phyloP scores from a whole-genome alignment of 495 filamentous ascomycete species.

The Talaromyces nanjingensis region DNA sequence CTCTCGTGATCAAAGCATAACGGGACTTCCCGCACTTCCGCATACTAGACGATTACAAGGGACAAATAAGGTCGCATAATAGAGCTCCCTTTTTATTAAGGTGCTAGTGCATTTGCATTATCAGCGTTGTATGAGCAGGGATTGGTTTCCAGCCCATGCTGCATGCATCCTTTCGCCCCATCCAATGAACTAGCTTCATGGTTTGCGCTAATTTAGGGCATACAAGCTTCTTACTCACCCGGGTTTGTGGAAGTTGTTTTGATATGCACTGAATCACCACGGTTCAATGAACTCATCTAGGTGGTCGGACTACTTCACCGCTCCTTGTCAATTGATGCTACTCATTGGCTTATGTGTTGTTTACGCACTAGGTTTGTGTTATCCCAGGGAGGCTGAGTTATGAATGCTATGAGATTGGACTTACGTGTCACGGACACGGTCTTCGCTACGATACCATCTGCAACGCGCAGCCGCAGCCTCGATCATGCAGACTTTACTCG shows the following conservation, averaged over 20 bases:
- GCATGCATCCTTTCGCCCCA: slow-evolving; percentile 7
- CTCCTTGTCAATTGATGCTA: neutral
- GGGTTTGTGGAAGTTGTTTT: neutral
- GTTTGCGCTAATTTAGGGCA: neutral
- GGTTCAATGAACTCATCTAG: neutral
- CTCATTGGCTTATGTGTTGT: neutral
- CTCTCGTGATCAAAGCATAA: slow-evolving; percentile 39
- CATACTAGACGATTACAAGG: slow-evolving; percentile 23
- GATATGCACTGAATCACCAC: neutral
- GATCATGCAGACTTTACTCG: neutral
- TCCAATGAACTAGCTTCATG: slow-evolving; percentile 25
- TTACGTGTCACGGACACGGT: neutral
- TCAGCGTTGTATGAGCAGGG: slow-evolving; percentile 14
- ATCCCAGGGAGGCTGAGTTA: neutral
- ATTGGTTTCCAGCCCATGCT: slow-evolving; percentile 30
- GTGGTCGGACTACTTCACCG: slow-evolving; percentile 1
- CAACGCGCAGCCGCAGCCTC: neutral
- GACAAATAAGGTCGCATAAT: slow-evolving; percentile 31
- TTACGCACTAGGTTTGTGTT: neutral
- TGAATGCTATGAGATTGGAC: neutral
- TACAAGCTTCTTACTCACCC: neutral
- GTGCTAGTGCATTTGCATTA: slow-evolving; percentile 20
- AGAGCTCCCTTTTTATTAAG: slow-evolving; percentile 22
- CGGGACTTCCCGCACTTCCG: slow-evolving; percentile 31
- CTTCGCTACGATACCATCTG: neutral